phyloP scores from a whole-genome alignment of 1,284 basidiomycete genomes.

The Ganoderma multipileum region DNA sequence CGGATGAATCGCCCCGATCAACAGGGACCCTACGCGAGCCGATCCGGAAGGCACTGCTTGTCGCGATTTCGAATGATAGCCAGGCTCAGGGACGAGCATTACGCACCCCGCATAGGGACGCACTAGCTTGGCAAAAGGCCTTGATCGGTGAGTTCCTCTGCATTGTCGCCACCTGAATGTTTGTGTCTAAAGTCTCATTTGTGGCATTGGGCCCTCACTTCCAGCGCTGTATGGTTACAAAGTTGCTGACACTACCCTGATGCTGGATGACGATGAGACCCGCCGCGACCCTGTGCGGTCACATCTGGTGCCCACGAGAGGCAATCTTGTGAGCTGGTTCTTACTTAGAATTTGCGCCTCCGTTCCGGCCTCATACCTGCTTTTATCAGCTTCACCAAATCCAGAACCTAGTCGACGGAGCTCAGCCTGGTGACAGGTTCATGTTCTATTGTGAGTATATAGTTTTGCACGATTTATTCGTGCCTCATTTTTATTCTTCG shows the following conservation, averaged over 20 bases:
- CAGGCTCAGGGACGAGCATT: background rate
- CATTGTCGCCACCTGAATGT: too few species aligned
- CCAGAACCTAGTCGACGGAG: constrained; percentile 37
- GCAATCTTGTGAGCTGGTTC: constrained; percentile 28
- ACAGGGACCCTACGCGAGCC: background rate
- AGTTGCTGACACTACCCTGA: constrained; percentile 36
- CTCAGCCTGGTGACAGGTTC: constrained; percentile 43
- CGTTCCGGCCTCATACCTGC: background rate
- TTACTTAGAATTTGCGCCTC: background rate
- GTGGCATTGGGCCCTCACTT: background rate
- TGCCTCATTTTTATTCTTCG: background rate
- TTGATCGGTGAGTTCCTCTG: constrained; percentile 16
- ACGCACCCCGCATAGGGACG: constrained; percentile 24
- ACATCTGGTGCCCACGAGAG: constrained; percentile 17
- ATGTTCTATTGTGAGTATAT: constrained; percentile 46
- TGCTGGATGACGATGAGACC: constrained; percentile 37
- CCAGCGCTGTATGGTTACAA: constrained; percentile 38
- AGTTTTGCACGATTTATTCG: background rate
- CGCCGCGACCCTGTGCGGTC: background rate
- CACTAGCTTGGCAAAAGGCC: constrained; percentile 11
- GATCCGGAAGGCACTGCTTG: constrained; percentile 2
- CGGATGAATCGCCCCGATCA: background rate
- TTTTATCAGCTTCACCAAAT: constrained; percentile 43
- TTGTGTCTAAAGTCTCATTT: background rate
- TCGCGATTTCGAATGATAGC: background rate